Percentiles rank a stretch among this genome's conserved stretches.
Conservation (phyloP, 768 basidiomycete species). For the Mycena venus region DNA sequence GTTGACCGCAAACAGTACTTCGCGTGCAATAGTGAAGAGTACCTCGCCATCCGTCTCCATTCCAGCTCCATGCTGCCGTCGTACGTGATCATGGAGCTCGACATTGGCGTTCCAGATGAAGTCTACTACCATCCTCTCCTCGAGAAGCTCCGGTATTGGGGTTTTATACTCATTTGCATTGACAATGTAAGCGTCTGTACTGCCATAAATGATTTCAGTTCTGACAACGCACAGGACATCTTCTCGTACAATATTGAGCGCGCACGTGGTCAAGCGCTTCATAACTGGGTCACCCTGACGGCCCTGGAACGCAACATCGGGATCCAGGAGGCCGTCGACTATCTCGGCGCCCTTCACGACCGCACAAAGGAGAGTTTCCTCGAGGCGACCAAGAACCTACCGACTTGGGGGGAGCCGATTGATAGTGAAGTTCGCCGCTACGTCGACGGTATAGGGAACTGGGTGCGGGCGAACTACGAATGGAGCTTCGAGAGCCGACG, state of each 20-base stretch:
- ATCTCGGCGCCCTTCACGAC: neutral
- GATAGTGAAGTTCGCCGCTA: conserved; percentile 1
- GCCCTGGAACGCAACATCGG: neutral
- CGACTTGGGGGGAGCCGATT: neutral
- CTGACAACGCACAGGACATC: neutral
- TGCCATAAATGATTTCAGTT: neutral
- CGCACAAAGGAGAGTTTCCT: neutral
- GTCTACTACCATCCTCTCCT: neutral
- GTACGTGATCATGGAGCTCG: neutral
- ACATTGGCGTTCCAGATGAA: neutral
- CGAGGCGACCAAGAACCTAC: neutral
- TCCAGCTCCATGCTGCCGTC: neutral
- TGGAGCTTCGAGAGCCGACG: no score
- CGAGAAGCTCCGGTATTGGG: neutral
- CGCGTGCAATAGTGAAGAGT: neutral
- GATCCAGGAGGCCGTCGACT: neutral
- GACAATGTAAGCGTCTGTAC: neutral
- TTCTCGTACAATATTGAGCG: neutral
- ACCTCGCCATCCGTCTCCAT: neutral
- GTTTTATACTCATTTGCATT: neutral
- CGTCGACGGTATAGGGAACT: conserved; percentile 3
- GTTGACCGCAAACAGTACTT: neutral
- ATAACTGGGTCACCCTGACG: conserved; percentile 5
- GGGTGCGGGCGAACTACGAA: conserved; percentile 9
- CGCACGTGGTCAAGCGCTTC: neutral